Conservation (phyloP, 2,329 filamentous ascomycete species). For the Plenodomus tracheiphilus region DNA sequence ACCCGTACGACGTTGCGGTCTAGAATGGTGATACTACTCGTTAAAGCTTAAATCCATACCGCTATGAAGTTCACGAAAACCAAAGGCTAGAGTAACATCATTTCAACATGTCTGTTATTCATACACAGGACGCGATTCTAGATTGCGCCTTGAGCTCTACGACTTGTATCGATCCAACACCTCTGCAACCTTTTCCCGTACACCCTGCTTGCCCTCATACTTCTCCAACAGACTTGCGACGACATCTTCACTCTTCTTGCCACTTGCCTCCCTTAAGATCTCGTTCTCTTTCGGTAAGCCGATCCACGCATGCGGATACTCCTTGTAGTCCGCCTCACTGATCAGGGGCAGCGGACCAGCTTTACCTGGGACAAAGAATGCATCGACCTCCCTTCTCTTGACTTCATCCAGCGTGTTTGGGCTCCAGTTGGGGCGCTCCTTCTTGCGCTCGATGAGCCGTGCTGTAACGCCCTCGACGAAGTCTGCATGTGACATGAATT, state of each 20-base stretch:
- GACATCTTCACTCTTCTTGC: constrained; percentile 41
- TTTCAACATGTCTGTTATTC: neutral
- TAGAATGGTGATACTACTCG: too few relatives aligned
- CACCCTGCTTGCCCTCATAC: constrained; percentile 51
- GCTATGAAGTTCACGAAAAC: too few relatives aligned
- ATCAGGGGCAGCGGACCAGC: constrained; percentile 61
- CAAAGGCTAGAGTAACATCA: too few relatives aligned
- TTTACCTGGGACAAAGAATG: constrained; percentile 63
- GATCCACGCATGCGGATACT: constrained; percentile 73
- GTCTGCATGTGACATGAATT: constrained; percentile 90
- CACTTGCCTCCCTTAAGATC: constrained; percentile 51
- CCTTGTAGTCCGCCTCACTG: constrained; percentile 62
- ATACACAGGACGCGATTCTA: neutral
- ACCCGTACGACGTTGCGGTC: too few relatives aligned
- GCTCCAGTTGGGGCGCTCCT: constrained; percentile 71
- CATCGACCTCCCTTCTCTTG: constrained; percentile 58
- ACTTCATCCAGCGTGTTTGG: constrained; percentile 74
- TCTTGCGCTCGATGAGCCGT: constrained; percentile 71
- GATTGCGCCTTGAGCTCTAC: neutral
- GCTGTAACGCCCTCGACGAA: constrained; percentile 91
- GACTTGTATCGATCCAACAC: constrained; percentile 53
- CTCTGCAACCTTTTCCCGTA: constrained; percentile 63
- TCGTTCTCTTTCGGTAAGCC: constrained; percentile 74
- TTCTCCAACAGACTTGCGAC: constrained; percentile 45
- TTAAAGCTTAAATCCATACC: too few relatives aligned